Conservation (phyloP, 768 basidiomycete species). For the Cyathus striatus region DNA sequence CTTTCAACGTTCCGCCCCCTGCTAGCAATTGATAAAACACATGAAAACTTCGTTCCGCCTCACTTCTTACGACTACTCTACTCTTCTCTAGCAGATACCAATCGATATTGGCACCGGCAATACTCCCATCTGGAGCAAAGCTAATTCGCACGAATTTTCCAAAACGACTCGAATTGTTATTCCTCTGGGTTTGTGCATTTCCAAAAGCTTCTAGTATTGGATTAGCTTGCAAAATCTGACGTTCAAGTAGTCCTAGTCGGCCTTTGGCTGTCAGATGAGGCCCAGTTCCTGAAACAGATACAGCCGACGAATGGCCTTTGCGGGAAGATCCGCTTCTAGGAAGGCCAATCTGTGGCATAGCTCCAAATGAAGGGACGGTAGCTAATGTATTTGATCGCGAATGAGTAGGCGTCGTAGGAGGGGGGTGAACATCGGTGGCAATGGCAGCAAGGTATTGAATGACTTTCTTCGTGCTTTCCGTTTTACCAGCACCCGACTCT, state of each 20-base stretch:
- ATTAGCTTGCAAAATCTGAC: constrained; percentile 96
- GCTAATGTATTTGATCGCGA: constrained; percentile 62
- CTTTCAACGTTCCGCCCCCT: constrained; percentile 65
- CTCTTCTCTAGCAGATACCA: constrained; percentile 99
- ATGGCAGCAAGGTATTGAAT: constrained; percentile 99
- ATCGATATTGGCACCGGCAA: constrained; percentile 96
- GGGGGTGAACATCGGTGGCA: constrained; percentile 71
- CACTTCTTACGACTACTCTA: constrained; percentile 81
- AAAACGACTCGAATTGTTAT: constrained; percentile 98
- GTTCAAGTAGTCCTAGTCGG: constrained; percentile 83
- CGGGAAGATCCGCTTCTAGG: constrained; percentile 62
- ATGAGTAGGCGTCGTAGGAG: constrained; percentile 53
- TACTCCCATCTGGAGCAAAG: constrained; percentile 89
- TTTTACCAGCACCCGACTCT: constrained; percentile 98
- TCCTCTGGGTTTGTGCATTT: constrained; percentile 96
- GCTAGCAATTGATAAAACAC: constrained; percentile 94
- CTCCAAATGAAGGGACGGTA: constrained; percentile 37
- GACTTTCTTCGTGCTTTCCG: constrained; percentile 98
- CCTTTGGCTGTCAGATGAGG: constrained; percentile 56
- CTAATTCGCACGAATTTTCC: constrained; percentile 97
- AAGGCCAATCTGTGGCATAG: constrained; percentile 63
- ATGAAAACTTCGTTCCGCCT: constrained; percentile 91
- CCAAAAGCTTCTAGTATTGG: constrained; percentile 97
- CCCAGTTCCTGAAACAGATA: constrained; percentile 38
- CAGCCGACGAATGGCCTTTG: constrained; percentile 43